Conservation (phyloP, 2,329 filamentous ascomycete genomes). For the Ophiostoma ips region DNA sequence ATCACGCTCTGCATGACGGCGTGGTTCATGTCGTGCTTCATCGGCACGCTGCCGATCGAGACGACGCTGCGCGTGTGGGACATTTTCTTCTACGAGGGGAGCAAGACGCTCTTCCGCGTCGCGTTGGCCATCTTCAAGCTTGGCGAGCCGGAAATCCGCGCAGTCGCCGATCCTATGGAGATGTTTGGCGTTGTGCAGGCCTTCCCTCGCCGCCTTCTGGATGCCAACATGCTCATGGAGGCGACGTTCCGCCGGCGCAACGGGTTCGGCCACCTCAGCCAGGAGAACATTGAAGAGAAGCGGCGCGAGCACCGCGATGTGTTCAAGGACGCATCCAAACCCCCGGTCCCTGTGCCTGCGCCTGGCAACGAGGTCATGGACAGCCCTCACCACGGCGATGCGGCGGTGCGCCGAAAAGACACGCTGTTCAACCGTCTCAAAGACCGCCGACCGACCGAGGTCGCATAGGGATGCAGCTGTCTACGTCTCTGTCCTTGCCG, state of each 20-base stretch:
- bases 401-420: slow-evolving; percentile 24
- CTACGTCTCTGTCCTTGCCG: not conserved
- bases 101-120: slow-evolving; percentile 84
- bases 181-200: slow-evolving; percentile 90
- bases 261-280: slow-evolving; percentile 68
- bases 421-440: slow-evolving; percentile 32
- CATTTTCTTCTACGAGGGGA: slow-evolving; percentile 88
- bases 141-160: slow-evolving; percentile 66
- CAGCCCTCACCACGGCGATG: not conserved
- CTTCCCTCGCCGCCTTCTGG: slow-evolving; percentile 65
- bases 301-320: slow-evolving; percentile 51
- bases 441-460: slow-evolving; percentile 23
- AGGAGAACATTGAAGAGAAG: slow-evolving; percentile 66
- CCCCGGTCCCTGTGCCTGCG: slow-evolving; percentile 11
- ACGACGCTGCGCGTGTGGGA: slow-evolving; percentile 90
- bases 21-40: slow-evolving; percentile 97
- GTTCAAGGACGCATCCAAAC: slow-evolving; percentile 32
- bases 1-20: slow-evolving; percentile 87
- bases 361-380: not conserved
- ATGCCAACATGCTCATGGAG: slow-evolving; percentile 71
- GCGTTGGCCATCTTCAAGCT: slow-evolving; percentile 84
- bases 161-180: slow-evolving; percentile 77
- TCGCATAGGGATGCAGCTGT: slow-evolving; percentile 16
- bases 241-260: slow-evolving; percentile 68
- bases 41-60: slow-evolving; percentile 83